phyloP scores from a whole-genome alignment of 371 early-diverging fungal genomes.

The Chytridium lagenaria region DNA sequence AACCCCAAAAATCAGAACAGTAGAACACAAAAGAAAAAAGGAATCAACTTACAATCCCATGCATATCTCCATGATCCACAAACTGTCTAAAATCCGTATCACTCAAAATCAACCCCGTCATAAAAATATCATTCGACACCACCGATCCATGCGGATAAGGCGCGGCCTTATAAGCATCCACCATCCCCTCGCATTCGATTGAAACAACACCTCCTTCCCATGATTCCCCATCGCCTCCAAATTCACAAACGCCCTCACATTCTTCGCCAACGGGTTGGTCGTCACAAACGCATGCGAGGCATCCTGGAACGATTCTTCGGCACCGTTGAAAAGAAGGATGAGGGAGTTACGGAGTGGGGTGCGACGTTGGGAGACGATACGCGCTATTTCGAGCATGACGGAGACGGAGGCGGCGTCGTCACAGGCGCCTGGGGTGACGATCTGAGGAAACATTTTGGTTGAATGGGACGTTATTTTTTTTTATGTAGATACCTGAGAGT shows the following conservation, averaged over 20 bases:
- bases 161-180: conserved; percentile 72
- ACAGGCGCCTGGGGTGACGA: conserved; percentile 47
- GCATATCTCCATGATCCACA: conserved; percentile 68
- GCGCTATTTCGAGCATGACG: conserved; percentile 76
- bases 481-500: conserved; percentile 53
- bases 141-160: conserved; percentile 79
- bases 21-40: conserved; percentile 48
- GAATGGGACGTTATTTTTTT: background rate
- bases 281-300: conserved; percentile 73
- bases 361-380: conserved; percentile 62
- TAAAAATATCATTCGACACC: conserved; percentile 75
- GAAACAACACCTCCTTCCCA: conserved; percentile 78
- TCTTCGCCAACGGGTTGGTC: conserved; percentile 24
- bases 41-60: conserved; percentile 40
- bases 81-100: conserved; percentile 84
- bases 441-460: background rate
- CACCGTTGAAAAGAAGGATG: conserved; percentile 77
- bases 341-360: conserved; percentile 52
- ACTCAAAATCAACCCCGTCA: conserved; percentile 72
- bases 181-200: conserved; percentile 74
- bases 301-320: conserved; percentile 80
- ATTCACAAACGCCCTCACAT: conserved; percentile 72
- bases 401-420: conserved; percentile 76
- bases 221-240: conserved; percentile 76
- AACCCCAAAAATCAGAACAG: too few relatives aligned